These are phyloP conservation scores for Kockiozyma suomiensis DNA, from an alignment of 805 yeast genomes.

Conservation along the genomic window DNA sequence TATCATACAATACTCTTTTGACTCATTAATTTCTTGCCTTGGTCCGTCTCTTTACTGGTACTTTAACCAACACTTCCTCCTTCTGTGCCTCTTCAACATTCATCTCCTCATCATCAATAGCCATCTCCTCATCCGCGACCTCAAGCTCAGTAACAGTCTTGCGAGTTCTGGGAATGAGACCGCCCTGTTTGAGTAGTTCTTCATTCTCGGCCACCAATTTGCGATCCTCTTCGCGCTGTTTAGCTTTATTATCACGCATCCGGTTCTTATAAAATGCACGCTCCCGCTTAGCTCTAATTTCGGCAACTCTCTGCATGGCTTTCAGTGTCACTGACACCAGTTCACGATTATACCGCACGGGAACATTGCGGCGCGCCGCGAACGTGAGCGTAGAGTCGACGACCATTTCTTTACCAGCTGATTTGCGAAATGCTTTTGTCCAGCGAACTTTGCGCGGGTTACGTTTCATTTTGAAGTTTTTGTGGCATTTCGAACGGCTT, in stretches of 20 bases:
- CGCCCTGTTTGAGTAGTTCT: constrained; percentile 90
- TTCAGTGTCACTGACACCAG: constrained; percentile 89
- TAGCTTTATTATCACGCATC: constrained; percentile 96
- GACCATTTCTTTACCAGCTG: constrained; percentile 98
- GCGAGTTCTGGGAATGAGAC: constrained; percentile 55
- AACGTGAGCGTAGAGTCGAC: constrained; percentile 95
- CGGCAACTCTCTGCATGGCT: constrained; percentile 95
- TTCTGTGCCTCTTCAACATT: constrained; percentile 48
- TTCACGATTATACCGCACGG: constrained; percentile 96
- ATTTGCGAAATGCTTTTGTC: constrained; percentile 99
- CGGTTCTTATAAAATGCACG: constrained; percentile 98
- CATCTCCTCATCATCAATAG: constrained; percentile 48
- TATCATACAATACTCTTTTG: neutral
- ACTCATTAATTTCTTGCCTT: constrained; percentile 7
- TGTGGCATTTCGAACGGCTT: constrained; percentile 91
- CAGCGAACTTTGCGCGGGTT: constrained; percentile 90
- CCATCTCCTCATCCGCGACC: constrained; percentile 51
- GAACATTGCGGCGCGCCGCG: constrained; percentile 96
- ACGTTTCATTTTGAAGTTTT: constrained; percentile 95
- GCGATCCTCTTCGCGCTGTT: constrained; percentile 79
- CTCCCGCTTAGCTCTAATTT: constrained; percentile 94
- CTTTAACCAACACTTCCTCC: constrained; percentile 29
- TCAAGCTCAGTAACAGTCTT: constrained; percentile 48
- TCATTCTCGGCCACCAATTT: constrained; percentile 88
- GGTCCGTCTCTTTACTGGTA: constrained; percentile 25